Evolutionary conservation across 1,139 yeast species (phyloP), one percentile per base, ranked within the genome.

Genomic region (Lodderomyces metapsilosis): DNA sequence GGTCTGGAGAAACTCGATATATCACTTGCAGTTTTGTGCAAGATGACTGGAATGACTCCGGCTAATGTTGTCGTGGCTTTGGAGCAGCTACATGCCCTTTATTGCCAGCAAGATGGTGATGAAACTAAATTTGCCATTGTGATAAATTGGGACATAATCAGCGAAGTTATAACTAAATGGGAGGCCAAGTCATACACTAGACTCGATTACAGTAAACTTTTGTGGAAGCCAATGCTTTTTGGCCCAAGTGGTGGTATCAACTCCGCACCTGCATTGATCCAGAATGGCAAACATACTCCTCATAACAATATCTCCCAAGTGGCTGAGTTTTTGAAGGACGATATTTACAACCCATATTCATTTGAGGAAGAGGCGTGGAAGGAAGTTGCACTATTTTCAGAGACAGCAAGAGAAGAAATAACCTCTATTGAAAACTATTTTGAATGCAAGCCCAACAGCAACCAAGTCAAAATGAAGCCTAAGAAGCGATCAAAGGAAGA

Each of bases 31-130:
- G 79, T 72, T 40, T 56, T 92, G 16, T 71, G 91, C 6, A 76
- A 75, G 45, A 56, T 79, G 16, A 87, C 97, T 0, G 97, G 98
- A 0, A 86, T 92, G 92, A 82, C 77, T 1, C 78, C 86, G 4
- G 86, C 92, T 11, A 98, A 92, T 62, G 91, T 91, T 0, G 74
- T 91, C 6, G 87, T 86, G 37, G 96, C 95, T 0, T 67, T 92
- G 21, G 98, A 92, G 58, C 85, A 83, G 45, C 62, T 92, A 16
- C 73, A 79, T 32, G 81, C 85, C 4, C 66, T 92, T 30, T 61
- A 77, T 2, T 13, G n/a, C 10, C 67, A 75, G 39, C 73, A 74
- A 43, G 68, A 68, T 1, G 45, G 52, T 12, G 45, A 53, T 16
- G 66, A 74, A 1, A 65, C 67, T 3, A 54, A 58, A 11, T 88